phyloP scores from a whole-genome alignment of 352 stramenopile species.

The Blastocystis sp. region DNA sequence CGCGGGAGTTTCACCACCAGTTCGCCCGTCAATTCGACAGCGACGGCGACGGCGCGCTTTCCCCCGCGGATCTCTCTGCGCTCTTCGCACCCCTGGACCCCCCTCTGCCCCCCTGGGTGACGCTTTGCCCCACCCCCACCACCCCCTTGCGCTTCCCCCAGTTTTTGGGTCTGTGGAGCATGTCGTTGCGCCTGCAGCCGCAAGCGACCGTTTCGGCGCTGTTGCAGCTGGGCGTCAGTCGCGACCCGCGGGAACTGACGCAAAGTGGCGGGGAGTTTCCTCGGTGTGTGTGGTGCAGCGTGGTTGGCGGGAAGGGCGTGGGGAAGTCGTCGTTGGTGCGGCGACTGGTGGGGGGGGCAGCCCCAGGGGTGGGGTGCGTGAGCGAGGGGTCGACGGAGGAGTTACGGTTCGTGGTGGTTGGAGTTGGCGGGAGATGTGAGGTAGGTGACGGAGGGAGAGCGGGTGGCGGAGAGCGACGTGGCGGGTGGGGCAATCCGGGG shows the following conservation, averaged over 20 bases:
- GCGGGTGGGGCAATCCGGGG: no score
- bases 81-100: background rate
- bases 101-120: background rate
- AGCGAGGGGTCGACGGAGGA: no score
- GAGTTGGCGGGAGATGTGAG: background rate
- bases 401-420: no score
- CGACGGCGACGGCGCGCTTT: background rate
- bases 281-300: conserved; percentile 1
- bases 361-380: no score
- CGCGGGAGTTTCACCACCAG: no score
- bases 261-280: no score
- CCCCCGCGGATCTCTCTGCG: background rate
- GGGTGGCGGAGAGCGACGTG: no score
- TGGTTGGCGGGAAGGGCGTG: background rate
- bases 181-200: background rate
- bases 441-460: background rate
- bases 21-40: background rate
- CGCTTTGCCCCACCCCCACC: background rate
- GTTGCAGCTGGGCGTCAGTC: background rate
- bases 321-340: background rate
- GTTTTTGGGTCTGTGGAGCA: background rate
- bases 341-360: no score
- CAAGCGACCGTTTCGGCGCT: background rate
- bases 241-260: background rate
- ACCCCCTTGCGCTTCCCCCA: background rate